Base-by-base conservation (phyloP, 495 filamentous ascomycete genomes). In the Neurospora sp. region DNA sequence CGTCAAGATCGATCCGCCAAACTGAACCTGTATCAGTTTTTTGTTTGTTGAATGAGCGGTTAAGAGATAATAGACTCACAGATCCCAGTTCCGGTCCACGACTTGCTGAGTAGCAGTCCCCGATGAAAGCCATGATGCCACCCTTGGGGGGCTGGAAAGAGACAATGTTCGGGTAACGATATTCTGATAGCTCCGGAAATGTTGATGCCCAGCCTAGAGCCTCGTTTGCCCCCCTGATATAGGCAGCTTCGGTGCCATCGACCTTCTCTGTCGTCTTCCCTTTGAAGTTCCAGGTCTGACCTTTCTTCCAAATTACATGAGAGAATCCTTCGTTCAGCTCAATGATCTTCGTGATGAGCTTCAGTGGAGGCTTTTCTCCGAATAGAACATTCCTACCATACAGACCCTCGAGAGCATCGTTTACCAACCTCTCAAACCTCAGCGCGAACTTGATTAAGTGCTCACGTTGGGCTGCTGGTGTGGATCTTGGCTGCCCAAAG, bases 381-480 rank as follows among this genome's bases (percentile, higher is more conserved):
- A 90, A 89, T 0, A 81, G 69, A 3, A 78, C 71, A 31, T 84
- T 69, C 1, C 74, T 72, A 0, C 79, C 81, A 45, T 89, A 89
- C 22, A 85, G 78, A 2, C 84, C 81, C 27, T 75, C 76, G 0
- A 72, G 41, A 4, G 72, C 72, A 31, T 74, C 72, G 4, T 59
- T 68, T 8, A 31, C 41, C 18, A 72, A 71, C 9, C 68, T 20
- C 68, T 72, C 68, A 14, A 76, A 78, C 38, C 45, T 59, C 14
- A 48, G 41, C 3, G 73, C 71, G 9, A 75, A 48, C 53, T 69
- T 71, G 44, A 53, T 69, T 10, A 78, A 45, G n/a, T 35, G 74
- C 42, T 72, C 70, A 2, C 70, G 73, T 40, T 78, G 45, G 68
- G 85, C 84, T 69, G 69, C 71, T 18, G 70, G 16, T 16, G 38